Conservation (phyloP, 2,329 filamentous ascomycete species). For the Apiospora rasikravindrae region DNA sequence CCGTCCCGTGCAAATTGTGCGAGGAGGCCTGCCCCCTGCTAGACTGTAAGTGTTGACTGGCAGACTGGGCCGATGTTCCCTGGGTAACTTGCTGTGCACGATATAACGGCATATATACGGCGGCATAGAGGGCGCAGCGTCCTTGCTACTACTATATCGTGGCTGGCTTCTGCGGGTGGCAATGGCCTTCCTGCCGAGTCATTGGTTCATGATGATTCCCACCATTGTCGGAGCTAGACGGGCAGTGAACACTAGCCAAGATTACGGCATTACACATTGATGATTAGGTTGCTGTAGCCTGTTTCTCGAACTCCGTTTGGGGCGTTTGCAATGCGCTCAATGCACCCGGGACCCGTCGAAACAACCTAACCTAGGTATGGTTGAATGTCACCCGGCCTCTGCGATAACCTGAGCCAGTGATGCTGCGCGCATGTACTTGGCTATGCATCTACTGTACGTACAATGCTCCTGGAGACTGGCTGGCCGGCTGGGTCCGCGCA, state of each 20-base stretch:
- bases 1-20: not conserved
- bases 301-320: conserved; percentile 9
- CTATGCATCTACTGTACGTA: not conserved
- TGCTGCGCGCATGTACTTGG: not conserved
- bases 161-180: conserved; percentile 1
- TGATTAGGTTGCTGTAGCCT: conserved; percentile 5
- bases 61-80: not conserved
- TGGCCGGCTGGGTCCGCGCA: not conserved
- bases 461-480: not conserved
- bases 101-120: conserved; percentile 7
- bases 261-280: conserved; percentile 11
- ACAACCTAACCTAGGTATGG: not conserved
- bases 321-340: conserved; percentile 9
- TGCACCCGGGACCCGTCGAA: conserved; percentile 1
- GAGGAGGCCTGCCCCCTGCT: not conserved
- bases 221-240: conserved; percentile 13
- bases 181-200: conserved; percentile 1
- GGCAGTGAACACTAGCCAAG: conserved; percentile 13
- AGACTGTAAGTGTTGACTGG: not conserved
- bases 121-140: not conserved
- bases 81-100: not conserved
- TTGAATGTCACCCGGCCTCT: not conserved
- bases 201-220: not conserved
- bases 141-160: conserved; percentile 13
- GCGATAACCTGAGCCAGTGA: not conserved